Conservation (phyloP, 805 yeast genomes). For the Kluyveromyces aestuarii region DNA sequence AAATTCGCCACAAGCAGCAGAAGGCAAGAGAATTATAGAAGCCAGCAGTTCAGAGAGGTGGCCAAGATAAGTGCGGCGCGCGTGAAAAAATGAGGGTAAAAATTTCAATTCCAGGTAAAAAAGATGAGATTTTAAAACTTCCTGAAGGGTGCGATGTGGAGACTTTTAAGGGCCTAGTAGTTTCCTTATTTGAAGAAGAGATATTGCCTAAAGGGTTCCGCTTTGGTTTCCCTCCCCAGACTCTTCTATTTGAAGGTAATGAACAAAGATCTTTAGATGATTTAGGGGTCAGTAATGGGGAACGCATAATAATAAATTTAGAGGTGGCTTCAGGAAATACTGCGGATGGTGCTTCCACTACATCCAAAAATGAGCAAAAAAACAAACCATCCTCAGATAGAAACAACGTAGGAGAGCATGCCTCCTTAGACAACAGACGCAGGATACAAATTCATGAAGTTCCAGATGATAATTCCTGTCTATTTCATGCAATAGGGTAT, state of each 20-base stretch:
- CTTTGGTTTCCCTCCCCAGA: slow-evolving; percentile 55
- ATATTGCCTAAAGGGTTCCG: slow-evolving; percentile 25
- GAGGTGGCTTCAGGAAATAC: background rate
- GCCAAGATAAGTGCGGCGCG: background rate
- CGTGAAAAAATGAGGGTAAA: slow-evolving; percentile 32
- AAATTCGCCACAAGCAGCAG: background rate
- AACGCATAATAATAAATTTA: slow-evolving; percentile 38
- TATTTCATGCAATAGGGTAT: slow-evolving; percentile 57
- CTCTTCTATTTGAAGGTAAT: slow-evolving; percentile 27
- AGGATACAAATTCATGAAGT: slow-evolving; percentile 43
- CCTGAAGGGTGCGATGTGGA: slow-evolving; percentile 30
- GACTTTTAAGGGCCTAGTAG: slow-evolving; percentile 21
- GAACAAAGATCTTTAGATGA: slow-evolving; percentile 24
- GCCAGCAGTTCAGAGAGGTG: too few relatives aligned
- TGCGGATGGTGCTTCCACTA: background rate
- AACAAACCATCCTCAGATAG: background rate
- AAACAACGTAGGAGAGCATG: background rate
- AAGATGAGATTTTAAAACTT: slow-evolving; percentile 29
- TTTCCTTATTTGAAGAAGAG: slow-evolving; percentile 5
- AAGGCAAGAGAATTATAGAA: background rate
- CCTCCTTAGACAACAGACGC: background rate
- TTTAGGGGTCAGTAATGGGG: slow-evolving; percentile 48
- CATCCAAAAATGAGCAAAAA: background rate
- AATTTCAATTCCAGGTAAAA: slow-evolving; percentile 18
- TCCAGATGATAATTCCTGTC: slow-evolving; percentile 73